These are phyloP conservation scores for Austroboletus rostrupii DNA, from an alignment of 1,284 basidiomycete species.

Conservation along the genomic window DNA sequence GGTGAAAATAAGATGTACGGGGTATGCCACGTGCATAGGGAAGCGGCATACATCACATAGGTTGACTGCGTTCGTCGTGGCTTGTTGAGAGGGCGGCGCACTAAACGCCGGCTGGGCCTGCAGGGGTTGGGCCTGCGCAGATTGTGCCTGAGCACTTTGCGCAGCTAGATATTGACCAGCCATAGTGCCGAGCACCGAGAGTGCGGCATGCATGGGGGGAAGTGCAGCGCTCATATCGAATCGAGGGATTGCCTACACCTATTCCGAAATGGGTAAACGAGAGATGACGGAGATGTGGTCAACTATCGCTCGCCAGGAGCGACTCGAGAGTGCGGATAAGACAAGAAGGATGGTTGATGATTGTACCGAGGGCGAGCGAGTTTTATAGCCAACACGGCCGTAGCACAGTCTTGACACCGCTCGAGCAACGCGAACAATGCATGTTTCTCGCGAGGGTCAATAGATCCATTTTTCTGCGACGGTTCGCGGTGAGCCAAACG, in stretches of 20 bases:
- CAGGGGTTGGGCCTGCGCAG: conserved; percentile 22
- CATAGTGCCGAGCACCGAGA: conserved; percentile 49
- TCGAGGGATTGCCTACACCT: conserved; percentile 1
- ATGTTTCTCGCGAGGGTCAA: conserved; percentile 29
- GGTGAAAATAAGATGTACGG: conserved; percentile 4
- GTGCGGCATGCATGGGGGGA: conserved; percentile 45
- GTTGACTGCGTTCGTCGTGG: conserved; percentile 20
- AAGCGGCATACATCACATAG: conserved; percentile 29
- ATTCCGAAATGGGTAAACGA: conserved; percentile 7
- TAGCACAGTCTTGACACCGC: conserved; percentile 10
- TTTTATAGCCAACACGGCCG: conserved; percentile 24
- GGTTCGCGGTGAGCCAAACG: conserved; percentile 10
- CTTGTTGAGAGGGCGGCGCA: conserved; percentile 23
- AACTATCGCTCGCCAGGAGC: conserved; percentile 30
- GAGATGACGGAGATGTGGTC: conserved; percentile 2
- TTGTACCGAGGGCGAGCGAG: conserved; percentile 4
- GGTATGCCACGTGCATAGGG: conserved; percentile 2
- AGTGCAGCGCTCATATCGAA: conserved; percentile 36
- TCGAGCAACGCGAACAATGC: conserved; percentile 26
- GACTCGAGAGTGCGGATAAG: conserved; percentile 25
- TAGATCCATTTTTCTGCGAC: conserved; percentile 12
- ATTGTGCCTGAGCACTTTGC: conserved; percentile 33
- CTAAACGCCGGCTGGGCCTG: conserved; percentile 23
- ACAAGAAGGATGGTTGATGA: conserved; percentile 19
- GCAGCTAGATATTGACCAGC: conserved; percentile 45